Evolutionary conservation across 1,139 yeast genomes (phyloP), one percentile per base, ranked within the genome.

Genomic region (Suhomyces taliae): DNA sequence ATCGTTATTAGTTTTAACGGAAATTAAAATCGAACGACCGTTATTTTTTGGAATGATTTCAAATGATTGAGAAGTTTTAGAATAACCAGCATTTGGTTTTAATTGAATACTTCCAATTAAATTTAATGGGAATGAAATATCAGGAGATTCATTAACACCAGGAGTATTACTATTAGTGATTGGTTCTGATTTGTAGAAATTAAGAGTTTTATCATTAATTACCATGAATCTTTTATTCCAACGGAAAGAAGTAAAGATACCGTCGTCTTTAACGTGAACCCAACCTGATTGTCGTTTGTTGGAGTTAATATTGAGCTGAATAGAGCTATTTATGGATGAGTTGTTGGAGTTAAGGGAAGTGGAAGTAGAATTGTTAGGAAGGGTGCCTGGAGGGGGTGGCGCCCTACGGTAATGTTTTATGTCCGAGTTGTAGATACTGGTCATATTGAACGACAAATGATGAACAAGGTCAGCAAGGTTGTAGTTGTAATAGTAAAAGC

Each of bases 221-320:
- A 88, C 85, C 71, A 91, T 74, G 64, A 76, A 91, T 56, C 95
- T 80, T 62, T 90, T 90, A 51, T 91, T 90, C 98, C 98, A 93
- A 57, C 96, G 74, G 64, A 91, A 90, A 11, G 90, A 82, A 53
- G 89, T 80, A 59, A 76, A 75, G 34, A 88, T 67, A 24, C 97
- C 96, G 58, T 91, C 98, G 58, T 91, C 98, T 64, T 90, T 90
- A 47, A 90, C 84, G 47, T 89, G 88, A 27, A 89, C 91, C 96
- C 97, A 91, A 0, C 98, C 97, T 24, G 70, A 56, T 47, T 70
- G 72, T 33, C 75, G 60, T 48, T 68, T 70, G 44, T 63, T 67
- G 37, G 72, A 59, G 44, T 58, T 58, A 47, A 66, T 53, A 40
- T 59, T 62, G 40, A 65, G 52, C 40, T 58, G 60, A 37, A 57